Evolutionary conservation across 345 rosid genomes (phyloP), one percentile per base, ranked within the genome.

Genomic region (Pelargonium nanum): DNA sequence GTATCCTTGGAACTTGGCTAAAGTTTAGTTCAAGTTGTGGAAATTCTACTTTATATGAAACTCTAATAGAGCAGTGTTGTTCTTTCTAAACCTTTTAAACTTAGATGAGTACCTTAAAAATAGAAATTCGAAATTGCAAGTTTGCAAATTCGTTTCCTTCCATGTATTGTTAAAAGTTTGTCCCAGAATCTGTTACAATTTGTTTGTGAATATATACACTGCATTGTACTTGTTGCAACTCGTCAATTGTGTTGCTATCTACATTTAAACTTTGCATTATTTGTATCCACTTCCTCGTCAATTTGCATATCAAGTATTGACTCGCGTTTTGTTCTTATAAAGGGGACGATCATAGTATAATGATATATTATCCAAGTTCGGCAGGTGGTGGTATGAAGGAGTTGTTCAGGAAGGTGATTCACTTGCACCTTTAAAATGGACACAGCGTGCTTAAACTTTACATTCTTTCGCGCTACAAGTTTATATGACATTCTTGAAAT

Each of bases 371-470:
- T 65, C 99, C 99, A 34, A 94, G 95, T 69, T 86, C 99, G 54
- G 99, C 99, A 1, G 99, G 99, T 65, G 95, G 99, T 67, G 99
- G 99, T 57, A 94, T 94, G 99, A 94, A 94, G 76, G 96, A 86
- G 81, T 78, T 94, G 63, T 94, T 94, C 75, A 83, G 99, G 78
- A 94, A 88, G 97, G 99, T 93, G 73, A 48, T 76, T 24, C 57
- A 44, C 34, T 40, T 17, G 15, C 9, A 40, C 48, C 10, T 10
- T 40, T 40, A 40, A 20, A 30, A 10, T 32, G 50, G 22, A 24
- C 23, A 23, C 52, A 30, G 16, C 34, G 16, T 4, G 23, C 34
- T 58, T 16, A 19, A 4, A 58, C 52, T 58, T 25, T 20, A 45
- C 12, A 19, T 34, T 22, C 24, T 17, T 12, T 40, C 16, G 15